Conservation (phyloP, 1,284 basidiomycete genomes). For the Trametes polyzona region DNA sequence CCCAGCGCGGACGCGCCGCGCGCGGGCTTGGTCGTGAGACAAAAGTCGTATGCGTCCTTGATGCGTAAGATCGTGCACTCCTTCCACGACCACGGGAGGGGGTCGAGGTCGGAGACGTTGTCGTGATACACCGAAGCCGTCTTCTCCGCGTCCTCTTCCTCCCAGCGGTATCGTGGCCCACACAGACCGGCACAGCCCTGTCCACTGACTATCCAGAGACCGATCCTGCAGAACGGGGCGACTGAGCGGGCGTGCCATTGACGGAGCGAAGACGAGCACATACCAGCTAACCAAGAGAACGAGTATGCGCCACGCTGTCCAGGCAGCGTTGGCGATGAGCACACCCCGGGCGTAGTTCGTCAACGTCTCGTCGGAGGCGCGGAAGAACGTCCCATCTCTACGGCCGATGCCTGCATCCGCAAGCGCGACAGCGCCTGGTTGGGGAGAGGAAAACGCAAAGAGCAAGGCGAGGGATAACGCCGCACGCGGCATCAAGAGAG, state of each 20-base stretch:
- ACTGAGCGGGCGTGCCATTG: not conserved
- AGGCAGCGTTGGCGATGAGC: conserved; percentile 74
- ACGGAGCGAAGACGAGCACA: conserved; percentile 28
- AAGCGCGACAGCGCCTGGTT: conserved; percentile 50
- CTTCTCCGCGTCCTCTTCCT: conserved; percentile 74
- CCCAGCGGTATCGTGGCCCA: conserved; percentile 80
- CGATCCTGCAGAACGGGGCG: conserved; percentile 50
- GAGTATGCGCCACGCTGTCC: conserved; percentile 71
- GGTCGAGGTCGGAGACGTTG: conserved; percentile 51
- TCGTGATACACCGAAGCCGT: conserved; percentile 46
- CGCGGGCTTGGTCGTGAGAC: conserved; percentile 56
- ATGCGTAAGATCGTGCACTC: conserved; percentile 71
- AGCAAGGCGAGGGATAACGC: conserved; percentile 72
- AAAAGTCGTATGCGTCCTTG: conserved; percentile 81
- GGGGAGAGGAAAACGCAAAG: conserved; percentile 61
- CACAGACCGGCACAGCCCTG: conserved; percentile 79
- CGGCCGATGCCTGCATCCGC: conserved; percentile 49
- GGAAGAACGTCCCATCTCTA: conserved; percentile 78
- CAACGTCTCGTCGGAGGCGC: conserved; percentile 60
- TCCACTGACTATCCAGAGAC: conserved; percentile 76
- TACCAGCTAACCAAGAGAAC: conserved; percentile 71
- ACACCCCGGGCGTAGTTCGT: conserved; percentile 75
- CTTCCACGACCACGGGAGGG: conserved; percentile 77
- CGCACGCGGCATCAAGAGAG: conserved; percentile 79
- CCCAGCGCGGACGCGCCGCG: conserved; percentile 38